These are phyloP conservation scores for Niebla homalea DNA, from an alignment of 495 filamentous ascomycete species.

Conservation along the genomic window DNA sequence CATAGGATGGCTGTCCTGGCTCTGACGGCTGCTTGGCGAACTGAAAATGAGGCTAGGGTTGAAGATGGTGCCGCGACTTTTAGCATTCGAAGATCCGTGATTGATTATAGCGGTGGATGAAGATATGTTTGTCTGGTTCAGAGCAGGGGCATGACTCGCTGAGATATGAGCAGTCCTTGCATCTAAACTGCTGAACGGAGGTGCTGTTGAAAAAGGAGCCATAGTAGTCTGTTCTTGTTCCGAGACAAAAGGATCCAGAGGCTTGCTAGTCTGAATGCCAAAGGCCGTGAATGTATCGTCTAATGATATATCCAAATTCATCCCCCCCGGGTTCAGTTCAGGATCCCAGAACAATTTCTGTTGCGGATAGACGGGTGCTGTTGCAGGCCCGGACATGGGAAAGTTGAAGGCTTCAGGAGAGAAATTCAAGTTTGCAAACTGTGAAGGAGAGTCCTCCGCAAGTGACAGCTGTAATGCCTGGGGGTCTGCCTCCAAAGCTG, in stretches of 20 bases:
- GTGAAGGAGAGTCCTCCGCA: slow-evolving; percentile 29
- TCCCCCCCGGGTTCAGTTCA: slow-evolving; percentile 34
- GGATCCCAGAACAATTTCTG: slow-evolving; percentile 67
- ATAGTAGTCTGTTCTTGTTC: neutral
- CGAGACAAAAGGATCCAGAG: slow-evolving; percentile 11
- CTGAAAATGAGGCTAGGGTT: slow-evolving; percentile 46
- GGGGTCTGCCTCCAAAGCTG: slow-evolving; percentile 16
- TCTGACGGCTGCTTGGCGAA: slow-evolving; percentile 28
- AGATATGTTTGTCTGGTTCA: slow-evolving; percentile 1
- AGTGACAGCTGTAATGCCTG: slow-evolving; percentile 32
- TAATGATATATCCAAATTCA: slow-evolving; percentile 37
- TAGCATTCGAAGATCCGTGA: neutral
- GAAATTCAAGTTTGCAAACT: slow-evolving; percentile 43
- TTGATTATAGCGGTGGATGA: neutral
- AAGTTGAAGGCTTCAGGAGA: slow-evolving; percentile 59
- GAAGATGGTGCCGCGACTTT: slow-evolving; percentile 15
- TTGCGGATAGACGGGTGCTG: slow-evolving; percentile 52
- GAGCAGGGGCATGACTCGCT: neutral
- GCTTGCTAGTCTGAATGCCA: slow-evolving; percentile 6
- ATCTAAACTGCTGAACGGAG: slow-evolving; percentile 1
- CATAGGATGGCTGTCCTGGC: slow-evolving; percentile 29
- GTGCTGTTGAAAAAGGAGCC: slow-evolving; percentile 5
- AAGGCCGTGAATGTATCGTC: slow-evolving; percentile 14
- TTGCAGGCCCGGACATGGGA: slow-evolving; percentile 54
- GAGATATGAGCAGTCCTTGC: neutral